phyloP scores from a whole-genome alignment of 2,329 filamentous ascomycete genomes.

The Penicillium sp. region DNA sequence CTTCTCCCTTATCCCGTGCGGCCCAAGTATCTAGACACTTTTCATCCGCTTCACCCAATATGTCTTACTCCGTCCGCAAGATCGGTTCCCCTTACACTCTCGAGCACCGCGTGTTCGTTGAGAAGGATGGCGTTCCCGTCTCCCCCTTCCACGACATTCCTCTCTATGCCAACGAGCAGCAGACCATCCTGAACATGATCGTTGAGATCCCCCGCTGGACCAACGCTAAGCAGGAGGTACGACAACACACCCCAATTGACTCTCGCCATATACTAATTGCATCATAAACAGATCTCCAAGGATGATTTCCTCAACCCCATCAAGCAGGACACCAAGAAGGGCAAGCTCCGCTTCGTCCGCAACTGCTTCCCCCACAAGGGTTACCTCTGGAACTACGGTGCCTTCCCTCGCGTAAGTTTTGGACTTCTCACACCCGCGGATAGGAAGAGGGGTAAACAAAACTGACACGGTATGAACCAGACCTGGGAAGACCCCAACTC shows the following conservation, averaged over 20 bases:
- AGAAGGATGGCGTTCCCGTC: conserved; percentile 89
- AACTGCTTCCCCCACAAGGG: conserved; percentile 99
- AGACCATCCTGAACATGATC: conserved; percentile 96
- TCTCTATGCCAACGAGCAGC: conserved; percentile 90
- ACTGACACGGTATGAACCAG: conserved; percentile 39
- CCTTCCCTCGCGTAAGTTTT: conserved; percentile 79
- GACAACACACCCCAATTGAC: conserved; percentile 23
- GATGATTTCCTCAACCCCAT: conserved; percentile 97
- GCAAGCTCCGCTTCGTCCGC: conserved; percentile 96
- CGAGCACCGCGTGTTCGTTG: conserved; percentile 94
- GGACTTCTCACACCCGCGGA: not conserved
- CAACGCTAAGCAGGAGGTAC: conserved; percentile 97
- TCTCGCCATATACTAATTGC: conserved; percentile 14
- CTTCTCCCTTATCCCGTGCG: conserved; percentile 28
- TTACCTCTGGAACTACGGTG: conserved; percentile 99
- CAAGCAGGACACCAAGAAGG: conserved; percentile 99
- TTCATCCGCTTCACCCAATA: conserved; percentile 33
- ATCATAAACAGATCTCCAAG: conserved; percentile 72
- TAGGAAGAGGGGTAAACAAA: conserved; percentile 5
- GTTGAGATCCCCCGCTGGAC: conserved; percentile 99
- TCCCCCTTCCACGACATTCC: conserved; percentile 98
- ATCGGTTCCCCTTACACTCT: conserved; percentile 82
- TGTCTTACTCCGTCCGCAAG: conserved; percentile 69
- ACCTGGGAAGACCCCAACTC: conserved; percentile 98
- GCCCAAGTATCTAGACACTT: conserved; percentile 44